Base-by-base conservation (phyloP, 176 grass and related monocot species). In the Oryza australiensis region DNA sequence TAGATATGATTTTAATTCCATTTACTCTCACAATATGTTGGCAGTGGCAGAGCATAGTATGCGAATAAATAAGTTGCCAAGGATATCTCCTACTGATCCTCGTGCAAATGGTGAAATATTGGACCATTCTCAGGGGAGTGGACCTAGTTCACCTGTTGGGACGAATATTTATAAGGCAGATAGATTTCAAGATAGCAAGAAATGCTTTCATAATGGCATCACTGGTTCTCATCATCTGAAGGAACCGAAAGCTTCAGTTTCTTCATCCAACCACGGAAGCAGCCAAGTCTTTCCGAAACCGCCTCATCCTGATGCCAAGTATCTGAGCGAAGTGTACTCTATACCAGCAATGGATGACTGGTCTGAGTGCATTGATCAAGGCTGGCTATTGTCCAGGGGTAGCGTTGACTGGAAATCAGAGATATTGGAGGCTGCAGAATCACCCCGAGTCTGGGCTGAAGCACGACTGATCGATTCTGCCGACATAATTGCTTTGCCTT, bases 401-500 rank as follows among this genome's bases (percentile, higher is more conserved):
- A 7, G 11, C 67, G 40, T n/a, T 89, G 42, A 73, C 53, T 48
- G 4, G 68, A 88, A 84, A 80, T 40, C 66, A 18, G 74, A 0
- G 8, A 24, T 29, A 26, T 7, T n/a, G 5, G 49, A 88, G 48
- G 80, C 28, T 48, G 62, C 34, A 29, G n/a, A 88, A 80, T 68
- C 71, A 46, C 66, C 41, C 35, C 38, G 42, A 18, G 86, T 91
- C 34, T 94, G 86, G 86, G 68, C 86, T 27, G 70, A 88, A 72
- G 86, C 80, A 59, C 35, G 77, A 55, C 41, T 60, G 64, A 78
- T 94, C 23, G 80, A 66, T 40, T 57, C 46, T 32, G 70, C 45
- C 22, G 76, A 82, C 76, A 32, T 87, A 37, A 57, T 89, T 80
- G 86, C 70, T 1, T 74, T 94, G 60, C 92, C 92, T 28, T 94